Conservation (phyloP, 768 basidiomycete genomes). For the Cantharellus anzutake region DNA sequence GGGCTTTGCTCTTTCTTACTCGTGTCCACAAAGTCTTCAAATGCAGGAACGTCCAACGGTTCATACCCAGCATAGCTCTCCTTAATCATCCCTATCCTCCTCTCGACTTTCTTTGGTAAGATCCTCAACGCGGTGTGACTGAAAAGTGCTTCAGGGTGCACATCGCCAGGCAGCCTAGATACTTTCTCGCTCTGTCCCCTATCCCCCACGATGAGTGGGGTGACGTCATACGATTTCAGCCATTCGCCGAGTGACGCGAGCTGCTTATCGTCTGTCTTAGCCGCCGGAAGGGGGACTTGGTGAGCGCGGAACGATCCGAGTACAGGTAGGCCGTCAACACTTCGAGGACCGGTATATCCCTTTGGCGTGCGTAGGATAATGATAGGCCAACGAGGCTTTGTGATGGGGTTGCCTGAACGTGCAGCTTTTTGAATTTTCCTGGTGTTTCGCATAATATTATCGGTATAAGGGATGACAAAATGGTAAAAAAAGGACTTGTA, state of each 20-base stretch:
- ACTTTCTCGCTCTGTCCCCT: constrained; percentile 6
- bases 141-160: constrained; percentile 2
- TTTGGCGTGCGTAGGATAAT: constrained; percentile 77
- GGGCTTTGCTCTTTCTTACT: constrained; percentile 42
- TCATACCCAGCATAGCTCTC: constrained; percentile 45
- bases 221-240: constrained; percentile 51
- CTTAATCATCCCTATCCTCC: constrained; percentile 49
- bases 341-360: constrained; percentile 52
- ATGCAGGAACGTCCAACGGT: constrained; percentile 45
- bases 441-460: not conserved
- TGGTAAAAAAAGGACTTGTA: not conserved
- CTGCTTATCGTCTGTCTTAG: constrained; percentile 44
- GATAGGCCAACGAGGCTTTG: constrained; percentile 85
- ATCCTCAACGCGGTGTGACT: constrained; percentile 33
- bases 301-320: constrained; percentile 74
- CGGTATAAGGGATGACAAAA: not conserved
- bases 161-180: too few relatives aligned
- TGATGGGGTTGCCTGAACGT: constrained; percentile 50
- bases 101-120: constrained; percentile 33
- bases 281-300: constrained; percentile 69
- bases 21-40: constrained; percentile 28
- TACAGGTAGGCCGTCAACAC: constrained; percentile 46
- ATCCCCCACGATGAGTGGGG: constrained; percentile 36
- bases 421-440: constrained; percentile 60
- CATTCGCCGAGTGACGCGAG: constrained; percentile 46